phyloP scores from a whole-genome alignment of 176 grass and related monocot species.

The Avena sativa region DNA sequence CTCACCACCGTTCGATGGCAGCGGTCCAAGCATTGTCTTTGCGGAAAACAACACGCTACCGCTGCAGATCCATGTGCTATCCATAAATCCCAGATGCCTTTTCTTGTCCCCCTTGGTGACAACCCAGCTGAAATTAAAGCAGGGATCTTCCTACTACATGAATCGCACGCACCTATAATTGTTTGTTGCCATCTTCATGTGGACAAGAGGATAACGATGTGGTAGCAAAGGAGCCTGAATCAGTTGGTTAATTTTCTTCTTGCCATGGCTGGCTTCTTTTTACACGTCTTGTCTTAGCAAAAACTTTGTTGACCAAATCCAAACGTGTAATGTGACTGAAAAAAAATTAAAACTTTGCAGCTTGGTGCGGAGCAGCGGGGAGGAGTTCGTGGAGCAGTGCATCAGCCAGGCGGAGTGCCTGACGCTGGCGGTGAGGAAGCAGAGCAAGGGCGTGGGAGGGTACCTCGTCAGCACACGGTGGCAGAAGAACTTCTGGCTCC shows the following conservation, averaged over 20 bases:
- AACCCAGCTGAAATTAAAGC: slow-evolving; percentile 37
- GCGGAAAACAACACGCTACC: slow-evolving; percentile 11
- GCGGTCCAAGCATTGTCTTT: slow-evolving; percentile 48
- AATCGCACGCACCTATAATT: not conserved
- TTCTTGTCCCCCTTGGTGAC: slow-evolving; percentile 39
- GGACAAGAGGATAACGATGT: not conserved
- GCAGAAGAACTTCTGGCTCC: slow-evolving; percentile 98
- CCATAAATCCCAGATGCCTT: slow-evolving; percentile 50
- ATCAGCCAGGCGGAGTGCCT: slow-evolving; percentile 85
- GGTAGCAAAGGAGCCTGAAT: too few relatives aligned
- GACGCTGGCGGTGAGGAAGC: slow-evolving; percentile 85
- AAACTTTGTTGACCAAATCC: too few relatives aligned
- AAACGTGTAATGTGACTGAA: too few relatives aligned
- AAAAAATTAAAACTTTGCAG: too few relatives aligned
- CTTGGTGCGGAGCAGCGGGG: slow-evolving; percentile 66
- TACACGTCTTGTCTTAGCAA: too few relatives aligned
- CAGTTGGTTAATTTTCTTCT: slow-evolving; percentile 10
- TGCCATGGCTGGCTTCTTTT: too few relatives aligned
- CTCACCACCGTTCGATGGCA: slow-evolving; percentile 31
- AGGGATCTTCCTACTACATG: not conserved
- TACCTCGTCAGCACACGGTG: slow-evolving; percentile 87
- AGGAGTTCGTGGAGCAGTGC: slow-evolving; percentile 90
- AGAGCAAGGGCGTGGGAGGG: slow-evolving; percentile 81
- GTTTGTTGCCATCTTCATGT: slow-evolving; percentile 5
- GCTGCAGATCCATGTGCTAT: slow-evolving; percentile 42